phyloP scores from a whole-genome alignment of 257 asterid species.

The Solanum acaule region DNA sequence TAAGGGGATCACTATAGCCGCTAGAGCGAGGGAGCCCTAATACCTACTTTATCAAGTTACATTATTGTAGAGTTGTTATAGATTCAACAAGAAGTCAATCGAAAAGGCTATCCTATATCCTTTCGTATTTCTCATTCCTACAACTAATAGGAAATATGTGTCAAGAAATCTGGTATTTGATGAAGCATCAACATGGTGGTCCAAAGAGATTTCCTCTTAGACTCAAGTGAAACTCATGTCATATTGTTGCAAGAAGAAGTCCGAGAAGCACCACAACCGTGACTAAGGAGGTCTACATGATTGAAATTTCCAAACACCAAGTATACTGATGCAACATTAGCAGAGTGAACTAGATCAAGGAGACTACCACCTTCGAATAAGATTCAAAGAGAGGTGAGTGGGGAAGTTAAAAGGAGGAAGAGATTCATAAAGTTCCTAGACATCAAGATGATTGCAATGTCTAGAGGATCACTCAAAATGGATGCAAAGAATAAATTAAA shows the following conservation, averaged over 20 bases:
- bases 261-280: not conserved
- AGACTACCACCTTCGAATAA: not conserved
- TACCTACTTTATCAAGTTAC: not conserved
- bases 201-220: not conserved
- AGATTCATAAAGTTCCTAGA: not conserved
- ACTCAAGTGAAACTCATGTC: not conserved
- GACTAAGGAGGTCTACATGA: not conserved
- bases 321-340: not conserved
- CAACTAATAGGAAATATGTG: too few species aligned
- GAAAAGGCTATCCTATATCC: not conserved
- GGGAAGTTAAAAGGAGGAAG: not conserved
- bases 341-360: not conserved
- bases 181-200: not conserved
- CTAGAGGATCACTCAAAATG: not conserved
- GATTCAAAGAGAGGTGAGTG: not conserved
- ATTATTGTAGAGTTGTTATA: not conserved
- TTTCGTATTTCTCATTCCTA: not conserved
- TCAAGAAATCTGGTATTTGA: not conserved
- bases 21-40: too few species aligned
- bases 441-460: not conserved
- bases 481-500: not conserved
- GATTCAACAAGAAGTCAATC: not conserved
- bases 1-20: too few species aligned
- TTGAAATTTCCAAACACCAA: not conserved
- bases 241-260: not conserved